Percentiles rank a stretch among this genome's conserved stretches.
Evolutionary conservation across 345 rosid species (phyloP).

Genomic region (Rhizophora mangle): DNA sequence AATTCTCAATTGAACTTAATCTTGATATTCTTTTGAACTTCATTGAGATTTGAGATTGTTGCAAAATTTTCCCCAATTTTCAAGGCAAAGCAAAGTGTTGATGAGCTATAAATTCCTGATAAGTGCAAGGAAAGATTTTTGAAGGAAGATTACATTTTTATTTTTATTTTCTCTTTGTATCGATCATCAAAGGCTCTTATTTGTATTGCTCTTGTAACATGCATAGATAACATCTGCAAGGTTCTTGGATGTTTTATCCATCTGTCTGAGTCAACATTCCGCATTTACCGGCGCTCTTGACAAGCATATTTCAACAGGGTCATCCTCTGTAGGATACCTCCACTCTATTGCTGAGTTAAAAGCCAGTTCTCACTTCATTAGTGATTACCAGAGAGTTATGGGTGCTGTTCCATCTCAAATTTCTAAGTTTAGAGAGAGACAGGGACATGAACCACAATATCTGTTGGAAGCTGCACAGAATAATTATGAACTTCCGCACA

Average conservation of each 20-base stretch:
- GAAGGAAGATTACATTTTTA: background rate
- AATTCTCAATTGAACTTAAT: too few relatives aligned
- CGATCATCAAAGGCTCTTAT: background rate
- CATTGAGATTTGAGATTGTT: too few relatives aligned
- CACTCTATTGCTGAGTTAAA: constrained; percentile 71
- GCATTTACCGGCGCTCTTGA: constrained; percentile 70
- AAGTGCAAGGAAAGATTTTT: background rate
- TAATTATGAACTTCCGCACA: constrained; percentile 55
- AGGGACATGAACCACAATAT: constrained; percentile 25
- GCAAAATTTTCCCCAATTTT: too few relatives aligned
- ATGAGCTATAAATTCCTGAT: too few relatives aligned
- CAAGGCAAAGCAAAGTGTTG: too few relatives aligned
- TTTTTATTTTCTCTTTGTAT: constrained; percentile 2
- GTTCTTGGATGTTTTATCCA: constrained; percentile 73
- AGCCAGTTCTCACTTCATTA: constrained; percentile 36
- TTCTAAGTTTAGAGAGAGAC: constrained; percentile 26
- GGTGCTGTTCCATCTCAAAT: constrained; percentile 35
- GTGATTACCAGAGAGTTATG: constrained; percentile 23
- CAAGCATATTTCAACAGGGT: constrained; percentile 55
- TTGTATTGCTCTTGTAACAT: background rate
- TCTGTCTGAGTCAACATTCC: constrained; percentile 66
- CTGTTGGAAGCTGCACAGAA: constrained; percentile 27
- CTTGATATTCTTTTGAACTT: too few relatives aligned
- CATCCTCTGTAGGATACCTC: constrained; percentile 65
- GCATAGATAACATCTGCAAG: constrained; percentile 73